phyloP scores from a whole-genome alignment of 495 filamentous ascomycete genomes.

The Bacidia gigantensis region DNA sequence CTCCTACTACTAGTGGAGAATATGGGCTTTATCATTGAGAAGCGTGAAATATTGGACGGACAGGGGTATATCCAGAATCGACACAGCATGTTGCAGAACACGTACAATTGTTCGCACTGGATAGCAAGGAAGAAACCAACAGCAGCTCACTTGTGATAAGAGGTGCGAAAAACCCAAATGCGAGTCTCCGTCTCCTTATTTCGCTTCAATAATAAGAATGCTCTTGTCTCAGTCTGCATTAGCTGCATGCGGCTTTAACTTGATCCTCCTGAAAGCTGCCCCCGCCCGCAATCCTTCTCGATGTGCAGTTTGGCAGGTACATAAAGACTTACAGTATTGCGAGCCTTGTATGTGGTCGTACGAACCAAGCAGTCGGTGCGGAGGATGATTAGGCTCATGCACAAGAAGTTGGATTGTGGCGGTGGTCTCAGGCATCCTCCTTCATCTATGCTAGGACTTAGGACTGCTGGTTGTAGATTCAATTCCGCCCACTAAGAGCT shows the following conservation, averaged over 20 bases:
- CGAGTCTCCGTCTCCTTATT: neutral
- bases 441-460: neutral
- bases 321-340: too few relatives aligned
- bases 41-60: conserved; percentile 26
- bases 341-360: too few relatives aligned
- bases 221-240: neutral
- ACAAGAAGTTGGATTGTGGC: neutral
- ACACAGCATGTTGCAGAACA: conserved; percentile 70
- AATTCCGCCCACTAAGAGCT: neutral
- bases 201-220: neutral
- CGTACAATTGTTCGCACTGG: conserved; percentile 70
- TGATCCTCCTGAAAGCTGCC: neutral
- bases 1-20: conserved; percentile 59
- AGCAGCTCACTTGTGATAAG: too few relatives aligned
- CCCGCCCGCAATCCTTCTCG: neutral
- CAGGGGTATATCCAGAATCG: conserved; percentile 75
- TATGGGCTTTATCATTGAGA: conserved; percentile 64
- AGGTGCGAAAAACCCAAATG: neutral
- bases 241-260: neutral
- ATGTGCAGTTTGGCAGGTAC: too few relatives aligned
- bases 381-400: neutral
- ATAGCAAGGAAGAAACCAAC: conserved; percentile 53
- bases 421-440: neutral
- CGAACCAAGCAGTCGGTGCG: too few relatives aligned
- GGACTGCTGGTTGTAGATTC: neutral